Percentiles rank a stretch among this genome's conserved stretches.
Conservation (phyloP, 108 stramenopile genomes). For the Fistulifera solaris region DNA sequence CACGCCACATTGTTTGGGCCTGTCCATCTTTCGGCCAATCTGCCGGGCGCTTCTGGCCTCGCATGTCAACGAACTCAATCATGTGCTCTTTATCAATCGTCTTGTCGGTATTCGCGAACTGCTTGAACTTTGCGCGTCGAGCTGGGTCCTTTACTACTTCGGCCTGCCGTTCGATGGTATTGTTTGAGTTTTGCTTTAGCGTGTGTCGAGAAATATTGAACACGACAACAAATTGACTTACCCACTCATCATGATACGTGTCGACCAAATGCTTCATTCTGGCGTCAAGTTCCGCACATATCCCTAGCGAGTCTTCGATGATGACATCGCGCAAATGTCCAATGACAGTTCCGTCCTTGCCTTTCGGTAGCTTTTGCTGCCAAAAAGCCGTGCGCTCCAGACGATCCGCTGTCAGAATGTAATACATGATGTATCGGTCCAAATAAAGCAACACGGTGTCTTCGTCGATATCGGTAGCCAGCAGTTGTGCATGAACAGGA, state of each 20-base stretch:
- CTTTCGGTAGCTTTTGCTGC: constrained; percentile 74
- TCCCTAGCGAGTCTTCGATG: constrained; percentile 88
- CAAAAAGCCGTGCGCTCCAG: constrained; percentile 86
- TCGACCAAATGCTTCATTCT: constrained; percentile 86
- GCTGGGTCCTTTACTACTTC: constrained; percentile 82
- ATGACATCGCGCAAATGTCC: constrained; percentile 86
- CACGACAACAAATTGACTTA: constrained; percentile 15
- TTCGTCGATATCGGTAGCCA: constrained; percentile 86
- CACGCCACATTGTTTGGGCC: constrained; percentile 68
- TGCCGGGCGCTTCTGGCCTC: constrained; percentile 79
- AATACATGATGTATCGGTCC: constrained; percentile 91
- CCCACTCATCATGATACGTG: constrained; percentile 93
- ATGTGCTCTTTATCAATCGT: constrained; percentile 63
- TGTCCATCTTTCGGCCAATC: constrained; percentile 85
- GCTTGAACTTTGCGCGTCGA: constrained; percentile 65
- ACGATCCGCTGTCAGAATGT: constrained; percentile 86
- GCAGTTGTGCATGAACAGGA: constrained; percentile 83
- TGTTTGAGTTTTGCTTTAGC: too few relatives aligned
- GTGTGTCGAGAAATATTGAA: too few relatives aligned
- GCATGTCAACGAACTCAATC: constrained; percentile 83
- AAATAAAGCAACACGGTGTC: constrained; percentile 83
- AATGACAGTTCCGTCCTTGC: constrained; percentile 81
- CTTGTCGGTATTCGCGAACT: constrained; percentile 88
- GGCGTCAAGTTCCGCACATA: constrained; percentile 76
- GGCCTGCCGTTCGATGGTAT: constrained; percentile 32